Base-by-base conservation (phyloP, 179 eudicot genomes). In the Spinacia oleracea region DNA sequence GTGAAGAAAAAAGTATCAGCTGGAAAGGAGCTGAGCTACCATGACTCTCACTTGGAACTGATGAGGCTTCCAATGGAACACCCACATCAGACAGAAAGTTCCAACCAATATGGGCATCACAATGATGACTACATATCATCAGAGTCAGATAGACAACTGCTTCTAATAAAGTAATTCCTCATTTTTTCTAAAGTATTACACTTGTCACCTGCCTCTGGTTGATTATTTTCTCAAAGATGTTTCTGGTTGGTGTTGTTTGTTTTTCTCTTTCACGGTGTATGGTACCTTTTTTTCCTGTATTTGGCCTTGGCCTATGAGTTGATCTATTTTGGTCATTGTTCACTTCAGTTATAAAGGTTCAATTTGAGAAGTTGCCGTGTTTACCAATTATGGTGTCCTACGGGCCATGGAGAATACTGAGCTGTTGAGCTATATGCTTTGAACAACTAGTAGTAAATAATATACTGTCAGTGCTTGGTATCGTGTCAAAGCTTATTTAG, bases 61-160 rank as follows among this genome's bases (percentile, higher is more conserved):
- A 90, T 93, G 97, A 90, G 93, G 86, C 80, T 91, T 78, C 98
- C 93, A 72, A 65, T 51, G 71, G 89, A 84, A 34, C 75, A 89
- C 80, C 82, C 93, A 73, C 85, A 84, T 84, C 88, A 87, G 83
- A 46, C 81, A 18, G 90, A 88, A 51, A 79, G 81, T 76, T 83
- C 92, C 73, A 85, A 79, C 74, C 89, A 85, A 73, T 89, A 87
- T 78, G 85, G 90, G 70, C 88, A 79, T 38, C 84, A 89, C 77
- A 90, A 85, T 76, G 97, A 93, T 80, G 97, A 93, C 83, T 87
- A 87, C 79, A 88, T 91, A 78, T 88, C 97, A 40, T 93, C 97
- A 18, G 98, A 95, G 80, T 91, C 98, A 56, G 97, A 95, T 71
- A 84, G 91, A 82, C 98, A 95, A 72, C 21, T 88, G 85, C 97